Conservation (phyloP, 2,329 filamentous ascomycete genomes). For the Arthrobotrys pseudoclavata region DNA sequence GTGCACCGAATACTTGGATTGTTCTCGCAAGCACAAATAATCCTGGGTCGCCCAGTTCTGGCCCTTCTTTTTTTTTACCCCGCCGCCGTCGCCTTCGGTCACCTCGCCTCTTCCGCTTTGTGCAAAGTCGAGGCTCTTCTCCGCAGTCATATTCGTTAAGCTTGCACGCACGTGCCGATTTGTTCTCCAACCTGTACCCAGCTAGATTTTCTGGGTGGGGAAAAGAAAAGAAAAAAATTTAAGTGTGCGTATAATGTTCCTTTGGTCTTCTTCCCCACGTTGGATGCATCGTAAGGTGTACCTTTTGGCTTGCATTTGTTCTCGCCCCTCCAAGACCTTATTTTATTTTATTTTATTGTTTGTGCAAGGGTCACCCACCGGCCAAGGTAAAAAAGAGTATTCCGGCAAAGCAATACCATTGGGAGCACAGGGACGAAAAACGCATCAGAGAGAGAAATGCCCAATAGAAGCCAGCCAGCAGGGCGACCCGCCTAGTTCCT, state of each 20-base stretch:
- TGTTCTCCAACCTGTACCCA: slow-evolving; percentile 35
- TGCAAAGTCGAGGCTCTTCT: slow-evolving; percentile 57
- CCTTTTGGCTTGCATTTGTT: slow-evolving; percentile 42
- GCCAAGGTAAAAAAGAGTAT: slow-evolving; percentile 50
- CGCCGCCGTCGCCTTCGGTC: slow-evolving; percentile 58
- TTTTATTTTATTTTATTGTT: slow-evolving; percentile 29
- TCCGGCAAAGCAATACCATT: slow-evolving; percentile 52
- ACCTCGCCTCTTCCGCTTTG: slow-evolving; percentile 58
- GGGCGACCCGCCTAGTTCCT: slow-evolving; percentile 55
- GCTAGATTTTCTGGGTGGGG: slow-evolving; percentile 29
- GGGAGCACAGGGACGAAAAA: slow-evolving; percentile 51
- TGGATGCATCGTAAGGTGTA: slow-evolving; percentile 38
- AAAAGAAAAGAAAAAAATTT: slow-evolving; percentile 48
- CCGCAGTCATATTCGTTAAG: slow-evolving; percentile 53
- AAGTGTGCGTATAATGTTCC: slow-evolving; percentile 54
- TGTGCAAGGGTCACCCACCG: slow-evolving; percentile 37
- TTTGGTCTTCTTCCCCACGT: slow-evolving; percentile 48
- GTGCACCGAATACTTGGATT: slow-evolving; percentile 52
- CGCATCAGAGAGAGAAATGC: slow-evolving; percentile 35
- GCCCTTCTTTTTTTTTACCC: slow-evolving; percentile 47
- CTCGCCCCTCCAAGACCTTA: slow-evolving; percentile 47
- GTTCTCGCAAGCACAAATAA: slow-evolving; percentile 56
- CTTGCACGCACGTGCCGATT: slow-evolving; percentile 49
- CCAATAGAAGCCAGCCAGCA: slow-evolving; percentile 59
- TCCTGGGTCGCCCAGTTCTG: slow-evolving; percentile 43